Conservation (phyloP, 768 basidiomycete genomes). For the Russula virescens region DNA sequence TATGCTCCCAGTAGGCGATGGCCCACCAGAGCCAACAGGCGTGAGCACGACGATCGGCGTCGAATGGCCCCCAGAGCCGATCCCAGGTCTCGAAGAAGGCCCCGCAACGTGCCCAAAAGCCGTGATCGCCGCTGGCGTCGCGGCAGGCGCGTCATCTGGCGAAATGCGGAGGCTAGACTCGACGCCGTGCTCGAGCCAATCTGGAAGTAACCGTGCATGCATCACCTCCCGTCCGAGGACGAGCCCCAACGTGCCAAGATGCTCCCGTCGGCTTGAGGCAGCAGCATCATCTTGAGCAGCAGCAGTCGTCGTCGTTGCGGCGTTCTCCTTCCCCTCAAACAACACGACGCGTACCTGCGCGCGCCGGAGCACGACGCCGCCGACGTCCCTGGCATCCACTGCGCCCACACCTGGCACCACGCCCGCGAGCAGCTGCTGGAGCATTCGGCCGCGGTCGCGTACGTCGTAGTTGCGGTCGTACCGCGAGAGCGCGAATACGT, state of each 20-base stretch:
- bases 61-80: slow-evolving; percentile 29
- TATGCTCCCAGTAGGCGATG: slow-evolving; percentile 32
- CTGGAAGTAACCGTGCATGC: slow-evolving; percentile 55
- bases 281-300: slow-evolving; percentile 26
- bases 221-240: slow-evolving; percentile 52
- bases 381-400: slow-evolving; percentile 27
- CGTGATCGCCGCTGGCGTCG: slow-evolving; percentile 32
- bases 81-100: slow-evolving; percentile 26
- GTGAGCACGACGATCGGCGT: slow-evolving; percentile 50
- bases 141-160: slow-evolving; percentile 44
- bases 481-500: slow-evolving; percentile 77
- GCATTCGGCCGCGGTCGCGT: slow-evolving; percentile 81
- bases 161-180: slow-evolving; percentile 69
- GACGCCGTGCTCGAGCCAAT: slow-evolving; percentile 86
- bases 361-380: slow-evolving; percentile 71
- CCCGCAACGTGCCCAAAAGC: slow-evolving; percentile 38
- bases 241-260: slow-evolving; percentile 62
- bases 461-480: slow-evolving; percentile 90
- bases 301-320: slow-evolving; percentile 35
- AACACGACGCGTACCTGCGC: slow-evolving; percentile 80
- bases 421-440: slow-evolving; percentile 63
- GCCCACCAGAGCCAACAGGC: slow-evolving; percentile 37
- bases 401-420: slow-evolving; percentile 30
- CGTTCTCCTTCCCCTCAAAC: slow-evolving; percentile 65
- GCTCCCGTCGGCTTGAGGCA: slow-evolving; percentile 26